Conservation (phyloP, 495 filamentous ascomycete genomes). For the Penicillium longicatenatum region DNA sequence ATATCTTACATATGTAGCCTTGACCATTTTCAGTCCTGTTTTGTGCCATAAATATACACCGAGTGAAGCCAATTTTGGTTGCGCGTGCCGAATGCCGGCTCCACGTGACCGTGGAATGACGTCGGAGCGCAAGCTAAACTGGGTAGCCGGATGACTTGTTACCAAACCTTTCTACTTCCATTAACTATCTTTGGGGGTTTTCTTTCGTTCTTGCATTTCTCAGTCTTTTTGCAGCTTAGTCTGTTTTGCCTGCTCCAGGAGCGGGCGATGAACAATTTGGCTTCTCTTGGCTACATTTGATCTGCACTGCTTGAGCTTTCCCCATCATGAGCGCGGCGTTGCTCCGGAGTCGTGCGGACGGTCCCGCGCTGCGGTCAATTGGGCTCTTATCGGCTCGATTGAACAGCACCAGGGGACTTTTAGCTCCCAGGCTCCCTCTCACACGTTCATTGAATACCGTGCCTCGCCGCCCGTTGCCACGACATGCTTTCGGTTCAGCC, state of each 20-base stretch:
- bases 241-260: slow-evolving; percentile 8
- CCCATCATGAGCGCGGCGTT: slow-evolving; percentile 42
- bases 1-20: neutral
- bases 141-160: slow-evolving; percentile 2
- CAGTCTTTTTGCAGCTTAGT: slow-evolving; percentile 1
- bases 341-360: slow-evolving; percentile 39
- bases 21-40: neutral
- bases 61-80: neutral
- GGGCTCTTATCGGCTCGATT: slow-evolving; percentile 28
- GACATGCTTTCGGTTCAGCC: slow-evolving; percentile 25
- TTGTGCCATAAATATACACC: neutral
- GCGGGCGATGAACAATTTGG: slow-evolving; percentile 15
- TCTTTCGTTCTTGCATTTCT: slow-evolving; percentile 5
- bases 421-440: slow-evolving; percentile 14
- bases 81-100: slow-evolving; percentile 21
- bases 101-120: slow-evolving; percentile 27
- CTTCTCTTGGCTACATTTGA: slow-evolving; percentile 20
- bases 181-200: slow-evolving; percentile 1
- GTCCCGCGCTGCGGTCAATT: slow-evolving; percentile 35
- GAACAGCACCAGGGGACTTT: slow-evolving; percentile 16
- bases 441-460: slow-evolving; percentile 27
- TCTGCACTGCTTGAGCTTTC: slow-evolving; percentile 16
- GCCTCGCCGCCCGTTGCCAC: slow-evolving; percentile 26
- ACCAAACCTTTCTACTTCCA: slow-evolving; percentile 1
- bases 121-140: slow-evolving; percentile 12